These are phyloP conservation scores for Solanum arcanum DNA, from an alignment of 257 asterid genomes.

Conservation along the genomic window DNA sequence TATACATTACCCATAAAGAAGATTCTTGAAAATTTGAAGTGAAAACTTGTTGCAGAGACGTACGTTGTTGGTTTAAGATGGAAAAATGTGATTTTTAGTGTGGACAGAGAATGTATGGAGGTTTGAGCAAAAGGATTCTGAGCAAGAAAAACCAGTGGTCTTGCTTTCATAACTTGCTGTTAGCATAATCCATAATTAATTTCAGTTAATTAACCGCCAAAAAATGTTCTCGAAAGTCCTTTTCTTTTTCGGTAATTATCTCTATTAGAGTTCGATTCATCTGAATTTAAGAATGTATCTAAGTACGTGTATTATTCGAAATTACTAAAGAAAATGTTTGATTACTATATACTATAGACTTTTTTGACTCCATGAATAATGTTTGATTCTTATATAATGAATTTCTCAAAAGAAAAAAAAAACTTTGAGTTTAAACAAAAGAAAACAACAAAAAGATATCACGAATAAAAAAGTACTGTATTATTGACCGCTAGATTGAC, in stretches of 20 bases:
- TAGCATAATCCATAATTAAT: not conserved
- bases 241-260: not conserved
- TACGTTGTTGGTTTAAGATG: not conserved
- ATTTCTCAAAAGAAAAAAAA: too few species aligned
- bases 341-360: not conserved
- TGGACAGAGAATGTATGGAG: slow-evolving; percentile 1
- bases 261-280: too few species aligned
- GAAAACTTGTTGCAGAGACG: not conserved
- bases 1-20: not conserved
- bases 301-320: not conserved
- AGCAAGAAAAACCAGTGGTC: not conserved
- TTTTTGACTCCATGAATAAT: not conserved
- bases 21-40: not conserved
- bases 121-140: not conserved
- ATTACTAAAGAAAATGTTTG: not conserved
- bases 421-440: not conserved
- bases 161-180: not conserved
- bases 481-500: not conserved
- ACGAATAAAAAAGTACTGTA: not conserved
- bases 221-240: not conserved
- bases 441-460: too few species aligned
- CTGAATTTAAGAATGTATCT: fast-evolving
- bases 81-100: not conserved
- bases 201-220: not conserved
- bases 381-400: not conserved